phyloP scores from a whole-genome alignment of 805 yeast genomes.

The Citeromyces matritensis region DNA sequence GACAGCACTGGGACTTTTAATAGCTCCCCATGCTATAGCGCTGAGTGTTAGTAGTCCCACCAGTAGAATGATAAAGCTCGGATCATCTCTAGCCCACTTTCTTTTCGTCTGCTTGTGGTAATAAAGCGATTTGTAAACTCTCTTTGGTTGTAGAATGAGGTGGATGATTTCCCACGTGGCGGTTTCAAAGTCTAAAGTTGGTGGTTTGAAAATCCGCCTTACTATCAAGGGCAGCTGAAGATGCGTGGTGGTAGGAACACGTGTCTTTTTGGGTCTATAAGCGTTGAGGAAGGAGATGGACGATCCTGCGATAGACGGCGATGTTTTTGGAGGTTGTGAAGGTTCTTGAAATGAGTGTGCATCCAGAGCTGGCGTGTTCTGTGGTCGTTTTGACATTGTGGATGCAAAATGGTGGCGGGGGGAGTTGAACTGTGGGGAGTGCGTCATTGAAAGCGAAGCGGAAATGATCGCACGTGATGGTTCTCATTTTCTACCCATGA shows the following conservation, averaged over 20 bases:
- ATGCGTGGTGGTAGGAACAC: too few relatives aligned
- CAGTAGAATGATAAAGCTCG: conserved; percentile 67
- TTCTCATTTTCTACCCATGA: too few relatives aligned
- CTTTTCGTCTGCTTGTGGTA: conserved; percentile 70
- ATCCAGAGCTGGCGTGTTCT: too few relatives aligned
- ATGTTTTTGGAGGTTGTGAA: too few relatives aligned
- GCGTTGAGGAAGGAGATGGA: too few relatives aligned
- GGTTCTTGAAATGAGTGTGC: too few relatives aligned
- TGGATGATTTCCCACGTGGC: conserved; percentile 85
- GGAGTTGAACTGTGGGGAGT: too few relatives aligned
- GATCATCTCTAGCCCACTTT: conserved; percentile 85
- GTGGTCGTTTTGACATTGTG: too few relatives aligned
- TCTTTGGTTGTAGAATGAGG: conserved; percentile 58
- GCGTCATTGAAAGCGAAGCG: too few relatives aligned
- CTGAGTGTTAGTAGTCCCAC: conserved; percentile 52
- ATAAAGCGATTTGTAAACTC: conserved; percentile 69
- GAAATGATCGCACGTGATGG: too few relatives aligned
- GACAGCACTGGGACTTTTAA: conserved; percentile 49
- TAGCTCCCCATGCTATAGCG: conserved; percentile 85
- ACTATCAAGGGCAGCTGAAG: conserved; percentile 14
- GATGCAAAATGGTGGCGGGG: too few relatives aligned
- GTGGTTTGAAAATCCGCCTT: conserved; percentile 47
- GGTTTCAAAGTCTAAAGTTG: conserved; percentile 79
- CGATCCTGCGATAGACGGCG: conserved; percentile 2
- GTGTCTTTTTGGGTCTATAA: too few relatives aligned